phyloP scores from a whole-genome alignment of 257 asterid genomes.

The Thymus quinquecostatus region DNA sequence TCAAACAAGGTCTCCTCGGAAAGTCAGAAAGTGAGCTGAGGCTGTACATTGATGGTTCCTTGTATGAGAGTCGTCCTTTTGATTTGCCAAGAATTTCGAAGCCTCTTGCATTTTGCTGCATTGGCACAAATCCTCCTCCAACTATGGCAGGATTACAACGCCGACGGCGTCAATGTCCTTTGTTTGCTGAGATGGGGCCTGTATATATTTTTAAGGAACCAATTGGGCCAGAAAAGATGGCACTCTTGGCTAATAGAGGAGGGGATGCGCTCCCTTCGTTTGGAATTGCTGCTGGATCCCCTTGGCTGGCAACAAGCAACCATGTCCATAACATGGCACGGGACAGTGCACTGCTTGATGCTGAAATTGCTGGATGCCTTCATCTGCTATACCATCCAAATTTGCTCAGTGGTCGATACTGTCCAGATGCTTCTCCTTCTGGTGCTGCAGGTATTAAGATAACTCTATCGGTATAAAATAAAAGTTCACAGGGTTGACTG shows the following conservation, averaged over 20 bases:
- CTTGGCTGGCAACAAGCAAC: slow-evolving; percentile 84
- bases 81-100: slow-evolving; percentile 96
- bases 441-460: slow-evolving; percentile 80
- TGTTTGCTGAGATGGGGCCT: slow-evolving; percentile 99
- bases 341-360: slow-evolving; percentile 78
- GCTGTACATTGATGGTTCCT: slow-evolving; percentile 83
- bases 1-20: slow-evolving; percentile 92
- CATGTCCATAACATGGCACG: slow-evolving; percentile 63
- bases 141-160: slow-evolving; percentile 99
- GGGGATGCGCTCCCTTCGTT: slow-evolving; percentile 94
- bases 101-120: slow-evolving; percentile 99
- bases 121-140: slow-evolving; percentile 99
- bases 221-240: slow-evolving; percentile 89
- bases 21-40: slow-evolving; percentile 96
- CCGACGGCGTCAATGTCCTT: slow-evolving; percentile 97
- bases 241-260: slow-evolving; percentile 83
- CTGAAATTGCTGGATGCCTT: slow-evolving; percentile 81
- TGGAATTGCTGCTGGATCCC: slow-evolving; percentile 86
- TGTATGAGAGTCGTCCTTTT: slow-evolving; percentile 91
- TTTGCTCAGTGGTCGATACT: slow-evolving; percentile 89
- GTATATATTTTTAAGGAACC: slow-evolving; percentile 88
- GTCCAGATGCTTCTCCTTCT: slow-evolving; percentile 98
- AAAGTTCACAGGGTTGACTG: slow-evolving; percentile 12
- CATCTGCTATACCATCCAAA: slow-evolving; percentile 94
- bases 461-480: slow-evolving; percentile 10